These are phyloP conservation scores for Podospora pseudoanserina DNA, from an alignment of 495 filamentous ascomycete genomes.

Conservation along the genomic window DNA sequence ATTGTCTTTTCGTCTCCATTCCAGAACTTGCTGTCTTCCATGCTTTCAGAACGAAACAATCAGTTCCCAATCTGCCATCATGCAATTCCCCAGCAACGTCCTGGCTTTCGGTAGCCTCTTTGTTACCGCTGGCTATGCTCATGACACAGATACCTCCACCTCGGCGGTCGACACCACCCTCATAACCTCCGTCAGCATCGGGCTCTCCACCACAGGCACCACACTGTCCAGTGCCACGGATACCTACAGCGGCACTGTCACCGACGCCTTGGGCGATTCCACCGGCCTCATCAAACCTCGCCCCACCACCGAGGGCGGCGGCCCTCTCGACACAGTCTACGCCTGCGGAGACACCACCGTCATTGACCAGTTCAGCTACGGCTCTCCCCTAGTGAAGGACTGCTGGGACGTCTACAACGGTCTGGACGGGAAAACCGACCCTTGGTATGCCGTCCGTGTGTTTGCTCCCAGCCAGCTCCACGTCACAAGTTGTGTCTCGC, in stretches of 20 bases:
- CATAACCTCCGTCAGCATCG: not conserved
- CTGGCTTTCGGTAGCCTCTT: not conserved
- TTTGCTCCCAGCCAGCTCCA: not conserved
- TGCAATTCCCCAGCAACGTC: not conserved
- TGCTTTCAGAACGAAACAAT: no score
- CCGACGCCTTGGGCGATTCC: not conserved
- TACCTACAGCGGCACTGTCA: not conserved
- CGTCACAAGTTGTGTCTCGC: not conserved
- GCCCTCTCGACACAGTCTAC: not conserved
- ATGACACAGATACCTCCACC: not conserved
- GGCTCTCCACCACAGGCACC: not conserved
- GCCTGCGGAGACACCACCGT: not conserved
- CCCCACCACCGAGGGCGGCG: not conserved
- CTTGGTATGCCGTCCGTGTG: not conserved
- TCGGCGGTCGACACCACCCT: not conserved
- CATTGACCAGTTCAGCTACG: not conserved
- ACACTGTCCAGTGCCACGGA: not conserved
- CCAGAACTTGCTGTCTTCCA: no score
- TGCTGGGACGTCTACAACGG: not conserved
- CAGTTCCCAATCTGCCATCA: not conserved
- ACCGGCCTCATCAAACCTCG: not conserved
- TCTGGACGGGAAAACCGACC: not conserved
- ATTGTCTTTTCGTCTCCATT: no score
- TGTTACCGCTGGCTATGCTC: not conserved
- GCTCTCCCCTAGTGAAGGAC: not conserved